These are phyloP conservation scores for Dipodascus albidus DNA, from an alignment of 805 yeast species.

Conservation along the genomic window DNA sequence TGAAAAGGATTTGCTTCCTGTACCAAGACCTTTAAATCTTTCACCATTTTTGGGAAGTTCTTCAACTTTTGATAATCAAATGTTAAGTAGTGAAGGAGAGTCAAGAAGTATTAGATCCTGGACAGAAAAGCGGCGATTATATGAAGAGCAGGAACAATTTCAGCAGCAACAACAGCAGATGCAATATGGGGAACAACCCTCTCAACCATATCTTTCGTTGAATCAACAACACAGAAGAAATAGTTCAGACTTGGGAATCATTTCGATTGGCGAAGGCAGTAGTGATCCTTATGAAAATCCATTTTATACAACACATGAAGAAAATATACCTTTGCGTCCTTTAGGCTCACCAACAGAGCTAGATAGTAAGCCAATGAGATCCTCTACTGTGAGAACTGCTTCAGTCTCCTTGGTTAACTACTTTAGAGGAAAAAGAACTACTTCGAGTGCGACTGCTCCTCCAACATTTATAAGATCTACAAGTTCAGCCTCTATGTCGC, in stretches of 20 bases:
- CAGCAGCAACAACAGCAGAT: background rate
- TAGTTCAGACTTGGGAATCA: background rate
- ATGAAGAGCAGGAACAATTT: slow-evolving; percentile 3
- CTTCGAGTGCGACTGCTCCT: slow-evolving; percentile 2
- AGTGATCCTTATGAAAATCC: background rate
- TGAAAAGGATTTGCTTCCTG: background rate
- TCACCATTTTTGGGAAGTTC: background rate
- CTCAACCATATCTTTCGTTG: background rate
- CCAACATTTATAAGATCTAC: slow-evolving; percentile 7
- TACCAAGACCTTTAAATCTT: background rate
- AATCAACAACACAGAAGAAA: background rate
- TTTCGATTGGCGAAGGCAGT: background rate
- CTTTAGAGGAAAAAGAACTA: background rate
- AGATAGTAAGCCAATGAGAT: background rate
- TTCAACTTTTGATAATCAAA: background rate
- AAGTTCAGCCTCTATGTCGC: slow-evolving; percentile 2
- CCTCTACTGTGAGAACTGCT: background rate
- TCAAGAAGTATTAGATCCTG: slow-evolving; percentile 15
- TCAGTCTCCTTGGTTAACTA: slow-evolving; percentile 1
- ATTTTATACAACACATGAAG: background rate
- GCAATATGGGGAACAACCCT: background rate
- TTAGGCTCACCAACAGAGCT: background rate
- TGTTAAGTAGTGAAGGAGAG: slow-evolving; percentile 1
- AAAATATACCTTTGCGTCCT: background rate
- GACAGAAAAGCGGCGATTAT: slow-evolving; percentile 15